Evolutionary conservation across 1,284 basidiomycete genomes (phyloP).

Genomic region (Singerocomus inundabilis): DNA sequence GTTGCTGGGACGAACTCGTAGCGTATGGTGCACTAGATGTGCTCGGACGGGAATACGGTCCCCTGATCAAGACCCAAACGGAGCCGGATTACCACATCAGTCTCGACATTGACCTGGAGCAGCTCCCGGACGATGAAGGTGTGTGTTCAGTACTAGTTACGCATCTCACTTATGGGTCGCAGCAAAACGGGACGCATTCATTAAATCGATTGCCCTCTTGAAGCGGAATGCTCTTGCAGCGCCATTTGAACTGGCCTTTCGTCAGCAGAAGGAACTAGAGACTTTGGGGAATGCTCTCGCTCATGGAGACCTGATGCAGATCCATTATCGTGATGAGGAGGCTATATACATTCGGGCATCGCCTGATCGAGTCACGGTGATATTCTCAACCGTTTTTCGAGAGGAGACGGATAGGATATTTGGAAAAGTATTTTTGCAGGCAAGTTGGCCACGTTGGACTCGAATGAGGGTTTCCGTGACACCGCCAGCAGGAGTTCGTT

Average conservation of each 20-base stretch:
- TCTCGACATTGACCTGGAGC: slow-evolving; percentile 84
- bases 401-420: slow-evolving; percentile 98
- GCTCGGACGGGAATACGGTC: slow-evolving; percentile 83
- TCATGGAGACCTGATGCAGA: slow-evolving; percentile 76
- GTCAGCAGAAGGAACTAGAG: slow-evolving; percentile 85
- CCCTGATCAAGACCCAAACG: slow-evolving; percentile 56
- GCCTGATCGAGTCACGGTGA: slow-evolving; percentile 94
- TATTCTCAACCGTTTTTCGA: slow-evolving; percentile 96
- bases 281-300: slow-evolving; percentile 58
- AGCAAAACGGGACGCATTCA: slow-evolving; percentile 81
- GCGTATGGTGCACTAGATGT: slow-evolving; percentile 85
- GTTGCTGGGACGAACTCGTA: slow-evolving; percentile 94
- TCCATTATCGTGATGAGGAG: slow-evolving; percentile 96
- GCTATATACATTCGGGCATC: slow-evolving; percentile 95
- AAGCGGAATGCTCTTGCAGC: slow-evolving; percentile 96
- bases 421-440: slow-evolving; percentile 97
- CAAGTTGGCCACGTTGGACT: slow-evolving; percentile 34
- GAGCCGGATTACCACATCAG: slow-evolving; percentile 92
- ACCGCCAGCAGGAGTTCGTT: slow-evolving; percentile 82
- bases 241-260: slow-evolving; percentile 91
- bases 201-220: slow-evolving; percentile 81
- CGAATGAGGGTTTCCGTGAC: slow-evolving; percentile 1
- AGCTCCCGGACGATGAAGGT: slow-evolving; percentile 80
- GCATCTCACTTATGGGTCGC: slow-evolving; percentile 12
- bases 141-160: slow-evolving; percentile 33